phyloP scores from a whole-genome alignment of 2,329 filamentous ascomycete genomes.

The Ophiostoma pallidulum region DNA sequence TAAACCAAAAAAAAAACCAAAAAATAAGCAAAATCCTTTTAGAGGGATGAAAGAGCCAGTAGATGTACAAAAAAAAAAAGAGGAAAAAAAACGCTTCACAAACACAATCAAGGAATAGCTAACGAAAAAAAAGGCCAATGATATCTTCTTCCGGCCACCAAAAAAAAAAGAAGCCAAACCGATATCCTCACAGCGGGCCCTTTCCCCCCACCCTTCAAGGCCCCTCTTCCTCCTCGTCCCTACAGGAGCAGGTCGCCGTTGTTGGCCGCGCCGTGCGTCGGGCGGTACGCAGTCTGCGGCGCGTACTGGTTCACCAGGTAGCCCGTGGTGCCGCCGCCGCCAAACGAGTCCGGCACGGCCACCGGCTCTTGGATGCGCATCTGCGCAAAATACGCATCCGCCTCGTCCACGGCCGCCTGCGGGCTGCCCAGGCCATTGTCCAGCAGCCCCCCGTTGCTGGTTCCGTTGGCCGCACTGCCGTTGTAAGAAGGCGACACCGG shows the following conservation, averaged over 20 bases:
- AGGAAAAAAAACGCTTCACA: neutral
- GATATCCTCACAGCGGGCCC: too few relatives aligned
- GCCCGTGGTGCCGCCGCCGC: conserved; percentile 42
- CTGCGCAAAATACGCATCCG: conserved; percentile 81
- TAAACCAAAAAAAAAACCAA: too few relatives aligned
- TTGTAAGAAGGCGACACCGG: conserved; percentile 1
- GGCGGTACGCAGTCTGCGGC: conserved; percentile 65
- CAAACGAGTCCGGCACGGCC: conserved; percentile 51
- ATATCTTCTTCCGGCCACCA: neutral
- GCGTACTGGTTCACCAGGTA: conserved; percentile 77
- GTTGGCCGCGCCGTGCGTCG: conserved; percentile 50
- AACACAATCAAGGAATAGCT: too few relatives aligned
- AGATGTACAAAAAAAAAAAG: neutral
- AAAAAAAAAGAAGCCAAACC: neutral
- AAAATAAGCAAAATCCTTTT: too few relatives aligned
- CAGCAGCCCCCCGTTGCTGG: too few relatives aligned
- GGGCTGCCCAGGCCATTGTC: conserved; percentile 42
- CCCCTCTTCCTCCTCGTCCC: neutral
- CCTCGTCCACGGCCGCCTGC: conserved; percentile 71
- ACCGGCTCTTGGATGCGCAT: conserved; percentile 55
- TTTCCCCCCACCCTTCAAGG: too few relatives aligned
- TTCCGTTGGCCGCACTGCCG: conserved; percentile 14
- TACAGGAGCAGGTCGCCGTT: conserved; percentile 62
- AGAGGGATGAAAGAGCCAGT: too few relatives aligned
- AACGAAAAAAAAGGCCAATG: too few relatives aligned